phyloP scores from a whole-genome alignment of 2,329 filamentous ascomycete species.

The Myriosclerotinia curreyana region DNA sequence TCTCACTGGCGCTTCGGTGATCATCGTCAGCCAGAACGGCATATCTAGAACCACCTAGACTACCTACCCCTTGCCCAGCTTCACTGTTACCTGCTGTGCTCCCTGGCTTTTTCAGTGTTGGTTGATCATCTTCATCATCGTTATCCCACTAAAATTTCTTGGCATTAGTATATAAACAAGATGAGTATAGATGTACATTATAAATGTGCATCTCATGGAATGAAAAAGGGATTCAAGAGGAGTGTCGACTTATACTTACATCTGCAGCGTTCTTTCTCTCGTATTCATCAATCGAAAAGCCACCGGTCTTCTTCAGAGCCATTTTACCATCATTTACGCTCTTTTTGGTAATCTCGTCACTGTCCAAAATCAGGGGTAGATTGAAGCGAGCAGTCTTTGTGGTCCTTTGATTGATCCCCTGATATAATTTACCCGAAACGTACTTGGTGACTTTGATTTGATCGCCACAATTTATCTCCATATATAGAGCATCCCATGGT shows the following conservation, averaged over 20 bases:
- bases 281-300: constrained; percentile 3
- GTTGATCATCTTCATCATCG: background rate
- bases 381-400: constrained; percentile 22
- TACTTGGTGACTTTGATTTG: constrained; percentile 27
- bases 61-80: background rate
- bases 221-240: background rate
- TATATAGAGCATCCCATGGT: background rate
- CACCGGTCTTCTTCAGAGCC: background rate
- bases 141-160: background rate
- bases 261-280: background rate
- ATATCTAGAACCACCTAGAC: background rate
- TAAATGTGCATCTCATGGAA: too few relatives aligned
- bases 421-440: constrained; percentile 29
- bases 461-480: constrained; percentile 29
- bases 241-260: background rate
- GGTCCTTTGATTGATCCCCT: constrained; percentile 28
- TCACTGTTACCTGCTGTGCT: background rate
- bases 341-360: background rate
- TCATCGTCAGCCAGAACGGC: background rate
- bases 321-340: constrained; percentile 26
- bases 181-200: background rate
- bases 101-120: background rate
- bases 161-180: background rate
- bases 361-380: background rate
- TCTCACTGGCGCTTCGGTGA: background rate